A percentile compares a stretch with the other conserved stretches of the same genome.
Conservation (phyloP, 2,329 filamentous ascomycete genomes). For the Aspergillus awamori region DNA sequence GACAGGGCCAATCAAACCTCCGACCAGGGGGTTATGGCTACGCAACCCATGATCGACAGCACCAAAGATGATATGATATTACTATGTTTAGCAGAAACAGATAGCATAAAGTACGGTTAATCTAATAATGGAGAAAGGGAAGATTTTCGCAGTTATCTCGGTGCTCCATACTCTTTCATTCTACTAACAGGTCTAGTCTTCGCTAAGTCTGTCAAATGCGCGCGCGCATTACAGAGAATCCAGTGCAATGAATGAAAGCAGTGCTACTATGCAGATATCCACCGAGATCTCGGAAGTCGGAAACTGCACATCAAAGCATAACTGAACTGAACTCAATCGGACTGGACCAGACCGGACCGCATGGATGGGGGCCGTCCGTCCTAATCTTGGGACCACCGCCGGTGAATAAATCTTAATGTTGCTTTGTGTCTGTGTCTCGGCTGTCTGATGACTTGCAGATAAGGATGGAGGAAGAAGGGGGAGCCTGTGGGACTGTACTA, state of each 20-base stretch:
- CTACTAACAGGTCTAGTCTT: neutral
- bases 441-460: neutral
- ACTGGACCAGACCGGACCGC: too few relatives aligned
- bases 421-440: neutral
- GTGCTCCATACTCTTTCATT: neutral
- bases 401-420: neutral
- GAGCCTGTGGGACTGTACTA: neutral
- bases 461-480: neutral
- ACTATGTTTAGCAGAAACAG: neutral
- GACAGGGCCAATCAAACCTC: neutral
- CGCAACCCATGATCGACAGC: neutral
- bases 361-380: neutral
- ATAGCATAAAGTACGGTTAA: neutral
- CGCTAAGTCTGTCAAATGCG: neutral
- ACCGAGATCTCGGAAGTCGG: neutral
- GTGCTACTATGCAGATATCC: too few relatives aligned
- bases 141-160: neutral
- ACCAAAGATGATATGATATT: neutral
- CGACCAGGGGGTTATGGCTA: neutral
- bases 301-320: neutral
- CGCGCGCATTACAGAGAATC: neutral
- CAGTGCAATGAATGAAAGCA: too few relatives aligned
- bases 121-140: neutral
- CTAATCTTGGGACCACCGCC: neutral
- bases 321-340: neutral